Conservation (phyloP, 768 basidiomycete genomes). For the Cyclocybe aegerita region DNA sequence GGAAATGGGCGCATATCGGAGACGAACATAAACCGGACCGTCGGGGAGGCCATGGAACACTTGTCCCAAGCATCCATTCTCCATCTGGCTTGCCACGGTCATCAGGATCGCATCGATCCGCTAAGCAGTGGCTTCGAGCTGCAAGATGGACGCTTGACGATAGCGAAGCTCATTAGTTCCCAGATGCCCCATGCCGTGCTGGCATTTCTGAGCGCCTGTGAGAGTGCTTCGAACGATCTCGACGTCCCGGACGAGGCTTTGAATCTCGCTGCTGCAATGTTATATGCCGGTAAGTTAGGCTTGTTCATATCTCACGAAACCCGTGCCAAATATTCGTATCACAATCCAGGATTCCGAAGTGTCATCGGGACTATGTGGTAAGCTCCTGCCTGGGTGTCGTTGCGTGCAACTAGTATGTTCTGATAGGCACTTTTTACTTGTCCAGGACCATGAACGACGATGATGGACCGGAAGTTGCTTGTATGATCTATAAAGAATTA, state of each 20-base stretch:
- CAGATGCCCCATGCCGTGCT: neutral
- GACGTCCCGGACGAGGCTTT: slow-evolving; percentile 3
- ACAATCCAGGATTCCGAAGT: neutral
- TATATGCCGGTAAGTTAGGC: slow-evolving; percentile 5
- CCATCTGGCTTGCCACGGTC: slow-evolving; percentile 10
- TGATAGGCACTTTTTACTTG: neutral
- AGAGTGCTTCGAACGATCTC: slow-evolving; percentile 2
- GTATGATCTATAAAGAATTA: slow-evolving; percentile 4
- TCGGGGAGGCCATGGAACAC: slow-evolving; percentile 3
- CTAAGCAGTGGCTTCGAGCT: slow-evolving; percentile 2
- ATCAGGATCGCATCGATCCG: neutral
- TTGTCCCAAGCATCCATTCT: slow-evolving; percentile 6
- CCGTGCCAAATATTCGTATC: too few relatives aligned
- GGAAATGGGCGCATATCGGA: neutral
- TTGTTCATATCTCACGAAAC: too few relatives aligned
- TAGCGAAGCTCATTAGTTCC: slow-evolving; percentile 1
- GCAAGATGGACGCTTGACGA: neutral
- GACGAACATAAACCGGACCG: slow-evolving; percentile 7
- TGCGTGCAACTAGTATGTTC: too few relatives aligned
- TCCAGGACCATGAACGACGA: slow-evolving; percentile 14
- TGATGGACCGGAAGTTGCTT: slow-evolving; percentile 12
- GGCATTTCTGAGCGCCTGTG: slow-evolving; percentile 7
- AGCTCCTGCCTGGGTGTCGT: too few relatives aligned
- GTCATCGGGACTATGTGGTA: slow-evolving; percentile 6
- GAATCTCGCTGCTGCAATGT: neutral